A percentile compares a stretch with the other conserved stretches of the same genome.
These are phyloP conservation scores for Chlorella variabilis DNA, from an alignment of 163 green algal genomes.

Conservation along the genomic window DNA sequence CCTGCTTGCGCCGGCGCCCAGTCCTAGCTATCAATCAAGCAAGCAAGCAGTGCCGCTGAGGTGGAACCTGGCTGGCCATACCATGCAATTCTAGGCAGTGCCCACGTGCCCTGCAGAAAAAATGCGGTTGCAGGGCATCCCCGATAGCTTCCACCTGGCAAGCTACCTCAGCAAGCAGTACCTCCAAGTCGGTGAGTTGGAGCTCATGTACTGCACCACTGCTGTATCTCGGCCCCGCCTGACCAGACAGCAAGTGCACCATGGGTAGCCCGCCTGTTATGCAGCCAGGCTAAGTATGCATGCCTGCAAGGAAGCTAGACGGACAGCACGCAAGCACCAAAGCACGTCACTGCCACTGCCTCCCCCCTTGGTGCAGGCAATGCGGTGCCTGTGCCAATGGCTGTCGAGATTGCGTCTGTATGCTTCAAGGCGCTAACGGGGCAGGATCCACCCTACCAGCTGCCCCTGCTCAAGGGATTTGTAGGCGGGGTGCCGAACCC, in stretches of 20 bases:
- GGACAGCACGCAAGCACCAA: too few relatives aligned
- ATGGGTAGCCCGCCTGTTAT: too few relatives aligned
- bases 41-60: too few relatives aligned
- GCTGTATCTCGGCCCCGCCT: too few relatives aligned
- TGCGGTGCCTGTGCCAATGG: constrained; percentile 6
- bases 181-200: constrained; percentile 13
- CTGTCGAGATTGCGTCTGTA: neutral
- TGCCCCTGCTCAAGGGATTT: constrained; percentile 13
- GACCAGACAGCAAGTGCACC: too few relatives aligned
- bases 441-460: neutral
- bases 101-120: constrained; percentile 21
- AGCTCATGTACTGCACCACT: neutral
- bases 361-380: neutral
- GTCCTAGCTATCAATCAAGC: too few relatives aligned
- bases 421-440: neutral
- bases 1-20: too few relatives aligned
- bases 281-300: neutral
- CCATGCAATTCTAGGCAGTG: neutral
- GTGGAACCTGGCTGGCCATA: neutral
- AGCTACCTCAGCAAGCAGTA: neutral
- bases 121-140: constrained; percentile 11
- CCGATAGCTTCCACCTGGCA: neutral
- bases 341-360: neutral
- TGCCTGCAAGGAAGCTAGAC: neutral
- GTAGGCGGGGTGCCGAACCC: neutral